Base-by-base conservation (phyloP, 73 alveolate genomes). In the Paramecium sexaurelia region DNA sequence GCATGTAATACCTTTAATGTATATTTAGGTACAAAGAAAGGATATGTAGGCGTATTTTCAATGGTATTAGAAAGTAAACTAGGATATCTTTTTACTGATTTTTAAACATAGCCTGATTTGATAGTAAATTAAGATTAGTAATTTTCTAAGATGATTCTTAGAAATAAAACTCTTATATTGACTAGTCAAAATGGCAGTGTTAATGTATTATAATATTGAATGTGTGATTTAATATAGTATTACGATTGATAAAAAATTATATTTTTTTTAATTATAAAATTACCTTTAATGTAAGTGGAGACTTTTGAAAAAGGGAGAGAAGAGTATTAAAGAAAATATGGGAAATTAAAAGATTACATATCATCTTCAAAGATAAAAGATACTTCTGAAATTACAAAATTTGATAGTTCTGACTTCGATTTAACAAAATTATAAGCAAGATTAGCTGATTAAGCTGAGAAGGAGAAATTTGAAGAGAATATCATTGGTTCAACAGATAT, bases 371-470 rank as follows among this genome's bases (percentile, higher is more conserved):
- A 61, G 5, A 29, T 61, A 13, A 61, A 61, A n/a, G 83, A 61
- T 24, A 29, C 8, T 11, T 13, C 47, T 0, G 83, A 61, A 61
- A 26, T 61, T 3, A 61, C 83, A 13, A 61, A 61, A 24, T 61
- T 61, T 32, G 83, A 61, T 61, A 61, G 83, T 61, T 61, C 83
- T 6, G 90, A 78, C n/a, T 78, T 78, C 13, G 90, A 78, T 45
- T 43, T 78, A 78, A 40, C 43, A 26, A 45, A 41, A 22, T 78
- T 78, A 11, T 24, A 78, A 15, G 17, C 10, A 7, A 41, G 29
- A 29, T 33, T 78, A 11, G 17, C 75, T 19, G 26, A 20, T 36
- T 41, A 37, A 78, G 35, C 43, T 7, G 35, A 20, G 26, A 43
- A 37, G 20, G 66, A 35, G 87, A 40, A 78, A 17, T 78, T 78